Base-by-base conservation (phyloP, 805 yeast species). In the Candida ovalis region DNA sequence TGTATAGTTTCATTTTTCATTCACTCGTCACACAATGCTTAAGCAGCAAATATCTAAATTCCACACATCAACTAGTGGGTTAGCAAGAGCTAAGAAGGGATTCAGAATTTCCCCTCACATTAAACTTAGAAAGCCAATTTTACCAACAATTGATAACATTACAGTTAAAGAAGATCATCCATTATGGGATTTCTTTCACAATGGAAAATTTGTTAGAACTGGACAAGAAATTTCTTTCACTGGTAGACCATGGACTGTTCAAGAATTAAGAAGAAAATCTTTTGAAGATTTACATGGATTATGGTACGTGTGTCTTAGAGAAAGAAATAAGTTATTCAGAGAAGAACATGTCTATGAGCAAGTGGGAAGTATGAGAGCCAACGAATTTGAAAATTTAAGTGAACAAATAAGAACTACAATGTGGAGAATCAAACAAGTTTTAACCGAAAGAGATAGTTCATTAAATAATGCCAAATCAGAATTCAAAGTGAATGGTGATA, bases 211-310 rank as follows among this genome's bases (percentile, higher is more conserved):
- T 50, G 69, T 86, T 50, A 78, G 97, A 57, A 63, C 73, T 1
- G 67, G 76, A 2, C 78, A 74, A 2, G 87, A 83, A 21, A 59
- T 81, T 25, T 72, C 77, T 44, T 62, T 66, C 25, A 69, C 72
- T 9, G 83, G 94, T 15, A 77, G 96, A 58, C 72, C 94, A 4
- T 94, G 99, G 99, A 70, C 85, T 5, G 75, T 90, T 46, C 85
- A 89, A 3, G 98, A 92, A 64, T 77, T 94, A 58, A 82, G 99
- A 65, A 78, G 95, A 52, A 94, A 94, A 67, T 81, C 88, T 17
- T 94, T 90, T 62, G 94, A 90, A 37, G 99, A 94, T 63, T 72
- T 94, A 58, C 99, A 94, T 67, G 78, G 82, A 33, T 73, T 94
- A 59, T 94, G 99, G 98, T 92, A 88, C 65, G 76, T 85, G 40